Evolutionary conservation across 2,329 filamentous ascomycete species (phyloP), one percentile per base, ranked within the genome.

Genomic region (Neonectria punicea): DNA sequence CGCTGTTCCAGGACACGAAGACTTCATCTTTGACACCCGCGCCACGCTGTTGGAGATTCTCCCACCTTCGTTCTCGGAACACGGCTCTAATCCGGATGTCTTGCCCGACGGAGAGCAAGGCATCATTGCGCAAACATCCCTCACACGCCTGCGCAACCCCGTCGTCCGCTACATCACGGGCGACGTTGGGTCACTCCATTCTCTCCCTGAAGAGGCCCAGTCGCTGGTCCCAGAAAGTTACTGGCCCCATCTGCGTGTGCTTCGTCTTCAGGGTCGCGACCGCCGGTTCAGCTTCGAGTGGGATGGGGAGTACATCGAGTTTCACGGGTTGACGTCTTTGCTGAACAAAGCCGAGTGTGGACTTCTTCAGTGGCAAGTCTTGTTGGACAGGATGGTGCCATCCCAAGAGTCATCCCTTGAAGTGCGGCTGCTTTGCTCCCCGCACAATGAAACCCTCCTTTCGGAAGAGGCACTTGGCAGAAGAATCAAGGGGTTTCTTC

Each of bases 81-180:
- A 63, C 0, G 63, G 67, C 2, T 13, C 14, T 1, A 2, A 49
- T 1, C 13, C 67, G 1, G 30, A 67, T 1, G 51, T 66, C 0
- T 16, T 82, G 0, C 71, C 75, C 0, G 71, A 78, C 0, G 81
- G 79, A 1, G 70, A 81, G 41, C 65, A 67, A 0, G 82, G 82
- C 0, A 65, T 80, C 1, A 71, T 84, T 16, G 78, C 80, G 1
- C 80, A 82, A 46, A 84, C 82, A 0, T 82, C 79, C 0, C 73
- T 84, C 0, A 74, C 78, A 22, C 77, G 81, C 1, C 66, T 83
- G 2, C 77, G 81, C 0, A 80, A 85, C 11, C 82, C 83, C 0
- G 69, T 84, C 0, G 73, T 84, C 1, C 79, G 82, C 30, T 84
- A 84, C 56, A 62, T 81, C 3, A 81, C 78, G 0, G 81, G 82